A percentile compares a stretch with the other conserved stretches of the same genome.
phyloP scores from a whole-genome alignment of 441 rosid genomes.

The Manihot esculenta region DNA sequence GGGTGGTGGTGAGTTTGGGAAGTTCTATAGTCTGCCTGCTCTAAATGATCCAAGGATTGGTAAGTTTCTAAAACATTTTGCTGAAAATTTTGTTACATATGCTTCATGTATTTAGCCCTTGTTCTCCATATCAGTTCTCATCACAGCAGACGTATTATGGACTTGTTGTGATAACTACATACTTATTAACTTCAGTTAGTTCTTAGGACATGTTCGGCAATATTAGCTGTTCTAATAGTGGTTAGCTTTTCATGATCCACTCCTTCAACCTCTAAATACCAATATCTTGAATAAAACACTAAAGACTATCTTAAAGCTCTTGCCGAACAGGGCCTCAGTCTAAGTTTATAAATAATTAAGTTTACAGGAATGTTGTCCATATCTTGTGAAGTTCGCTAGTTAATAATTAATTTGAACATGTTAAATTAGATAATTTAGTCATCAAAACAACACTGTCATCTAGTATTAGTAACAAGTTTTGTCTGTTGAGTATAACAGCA shows the following conservation, averaged over 20 bases:
- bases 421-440: neutral
- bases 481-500: neutral
- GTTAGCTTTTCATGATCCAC: too few species aligned
- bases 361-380: neutral
- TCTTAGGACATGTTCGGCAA: too few species aligned
- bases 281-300: too few species aligned
- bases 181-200: neutral
- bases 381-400: neutral
- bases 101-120: neutral
- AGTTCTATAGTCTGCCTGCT: constrained; percentile 91
- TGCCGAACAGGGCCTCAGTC: too few species aligned
- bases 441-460: neutral
- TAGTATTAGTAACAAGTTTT: neutral
- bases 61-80: constrained; percentile 25
- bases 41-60: constrained; percentile 96
- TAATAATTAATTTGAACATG: neutral
- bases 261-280: too few species aligned
- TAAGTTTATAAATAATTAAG: too few species aligned
- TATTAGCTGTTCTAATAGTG: too few species aligned
- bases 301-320: too few species aligned
- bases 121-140: neutral
- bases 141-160: neutral
- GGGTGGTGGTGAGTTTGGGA: constrained; percentile 96
- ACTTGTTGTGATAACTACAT: neutral
- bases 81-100: neutral